These are phyloP conservation scores for Perkinsus marinus DNA, from an alignment of 169 alveolate genomes.

Conservation along the genomic window DNA sequence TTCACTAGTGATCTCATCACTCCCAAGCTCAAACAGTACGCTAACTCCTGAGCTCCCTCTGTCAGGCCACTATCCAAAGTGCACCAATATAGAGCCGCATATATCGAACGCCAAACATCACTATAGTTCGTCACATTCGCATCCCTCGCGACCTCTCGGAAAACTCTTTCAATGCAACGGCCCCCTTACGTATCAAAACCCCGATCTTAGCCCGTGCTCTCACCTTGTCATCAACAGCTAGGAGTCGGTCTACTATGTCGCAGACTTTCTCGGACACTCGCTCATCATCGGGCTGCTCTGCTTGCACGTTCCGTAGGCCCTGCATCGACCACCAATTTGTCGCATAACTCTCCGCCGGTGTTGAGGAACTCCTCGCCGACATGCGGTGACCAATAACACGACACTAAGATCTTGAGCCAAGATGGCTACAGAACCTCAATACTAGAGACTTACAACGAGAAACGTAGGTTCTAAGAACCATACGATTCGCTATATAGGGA, in stretches of 20 bases:
- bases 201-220: background rate
- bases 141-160: background rate
- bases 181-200: background rate
- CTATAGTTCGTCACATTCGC: background rate
- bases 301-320: no score
- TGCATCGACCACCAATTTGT: no score
- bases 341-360: no score
- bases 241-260: background rate
- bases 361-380: no score
- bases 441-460: no score
- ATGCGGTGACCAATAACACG: no score
- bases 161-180: background rate
- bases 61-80: background rate
- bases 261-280: background rate
- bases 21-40: background rate
- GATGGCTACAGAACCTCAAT: no score
- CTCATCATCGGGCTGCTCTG: no score
- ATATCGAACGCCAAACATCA: background rate
- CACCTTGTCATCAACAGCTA: background rate
- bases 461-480: no score
- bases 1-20: background rate
- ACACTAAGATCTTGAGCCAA: no score
- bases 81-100: background rate
- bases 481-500: no score
- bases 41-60: background rate